These are phyloP conservation scores for Parathielavia appendiculata DNA, from an alignment of 495 filamentous ascomycete genomes.

Conservation along the genomic window DNA sequence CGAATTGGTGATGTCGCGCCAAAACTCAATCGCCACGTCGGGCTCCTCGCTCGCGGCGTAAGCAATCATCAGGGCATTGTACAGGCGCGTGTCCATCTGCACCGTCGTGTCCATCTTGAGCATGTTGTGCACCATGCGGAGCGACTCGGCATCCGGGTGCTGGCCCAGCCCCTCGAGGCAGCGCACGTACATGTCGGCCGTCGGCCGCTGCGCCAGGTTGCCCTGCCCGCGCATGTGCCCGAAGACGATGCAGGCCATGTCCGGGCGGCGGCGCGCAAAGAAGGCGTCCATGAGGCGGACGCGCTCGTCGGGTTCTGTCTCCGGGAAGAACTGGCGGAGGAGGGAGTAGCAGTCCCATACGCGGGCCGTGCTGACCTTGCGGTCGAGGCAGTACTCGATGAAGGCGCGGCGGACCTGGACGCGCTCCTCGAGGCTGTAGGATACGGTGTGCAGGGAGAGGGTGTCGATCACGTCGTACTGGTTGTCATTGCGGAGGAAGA, in stretches of 20 bases:
- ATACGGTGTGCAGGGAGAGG: conserved; percentile 59
- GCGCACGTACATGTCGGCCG: conserved; percentile 64
- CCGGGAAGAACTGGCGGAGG: conserved; percentile 70
- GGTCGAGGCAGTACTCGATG: conserved; percentile 59
- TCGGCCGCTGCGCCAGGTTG: conserved; percentile 54
- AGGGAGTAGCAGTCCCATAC: conserved; percentile 82
- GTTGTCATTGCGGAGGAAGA: conserved; percentile 69
- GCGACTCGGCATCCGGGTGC: conserved; percentile 55
- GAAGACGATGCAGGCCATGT: conserved; percentile 81
- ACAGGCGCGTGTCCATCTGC: conserved; percentile 66
- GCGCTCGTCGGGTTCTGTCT: conserved; percentile 56
- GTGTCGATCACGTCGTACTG: conserved; percentile 70
- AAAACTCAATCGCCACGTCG: conserved; percentile 65
- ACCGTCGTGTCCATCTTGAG: conserved; percentile 80
- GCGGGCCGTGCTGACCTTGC: conserved; percentile 51
- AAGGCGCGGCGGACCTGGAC: conserved; percentile 57
- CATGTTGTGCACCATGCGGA: conserved; percentile 80
- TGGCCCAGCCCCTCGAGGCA: conserved; percentile 72
- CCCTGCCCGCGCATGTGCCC: conserved; percentile 77
- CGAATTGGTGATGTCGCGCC: conserved; percentile 70
- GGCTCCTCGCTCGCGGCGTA: conserved; percentile 63
- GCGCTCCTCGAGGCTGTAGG: conserved; percentile 62
- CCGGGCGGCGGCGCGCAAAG: conserved; percentile 67
- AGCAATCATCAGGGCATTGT: conserved; percentile 82
- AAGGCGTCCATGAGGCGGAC: conserved; percentile 75